phyloP scores from a whole-genome alignment of 2,329 filamentous ascomycete species.

The Helotiales sp. region DNA sequence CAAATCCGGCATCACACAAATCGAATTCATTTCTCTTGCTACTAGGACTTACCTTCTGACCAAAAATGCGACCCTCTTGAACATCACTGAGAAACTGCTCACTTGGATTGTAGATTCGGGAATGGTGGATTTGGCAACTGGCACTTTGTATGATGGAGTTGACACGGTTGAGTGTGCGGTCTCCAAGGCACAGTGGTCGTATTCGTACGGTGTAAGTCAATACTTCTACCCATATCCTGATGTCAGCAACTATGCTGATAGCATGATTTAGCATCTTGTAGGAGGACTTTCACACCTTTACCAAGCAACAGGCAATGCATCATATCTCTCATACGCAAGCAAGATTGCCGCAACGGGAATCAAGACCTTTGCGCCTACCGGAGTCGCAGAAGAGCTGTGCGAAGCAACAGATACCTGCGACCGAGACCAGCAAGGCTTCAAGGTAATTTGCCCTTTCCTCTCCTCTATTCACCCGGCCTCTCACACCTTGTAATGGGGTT shows the following conservation, averaged over 20 bases:
- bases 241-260: neutral
- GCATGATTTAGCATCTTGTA: conserved; percentile 3
- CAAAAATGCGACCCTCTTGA: conserved; percentile 10
- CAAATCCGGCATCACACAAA: conserved; percentile 18
- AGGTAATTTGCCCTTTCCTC: neutral
- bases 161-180: conserved; percentile 9
- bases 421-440: conserved; percentile 18
- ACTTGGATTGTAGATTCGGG: conserved; percentile 13
- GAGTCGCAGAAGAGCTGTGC: conserved; percentile 12
- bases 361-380: conserved; percentile 2
- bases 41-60: conserved; percentile 6
- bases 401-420: conserved; percentile 8
- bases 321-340: conserved; percentile 11
- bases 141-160: conserved; percentile 10
- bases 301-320: conserved; percentile 14
- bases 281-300: conserved; percentile 14
- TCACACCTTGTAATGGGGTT: too few relatives aligned
- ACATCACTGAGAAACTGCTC: conserved; percentile 12
- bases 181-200: conserved; percentile 4
- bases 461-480: neutral
- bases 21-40: conserved; percentile 15
- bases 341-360: conserved; percentile 8
- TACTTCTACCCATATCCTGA: neutral
- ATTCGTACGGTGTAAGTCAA: conserved; percentile 14
- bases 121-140: conserved; percentile 8